Conservation (phyloP, 129 eudicot species). For the Mikania micrantha region DNA sequence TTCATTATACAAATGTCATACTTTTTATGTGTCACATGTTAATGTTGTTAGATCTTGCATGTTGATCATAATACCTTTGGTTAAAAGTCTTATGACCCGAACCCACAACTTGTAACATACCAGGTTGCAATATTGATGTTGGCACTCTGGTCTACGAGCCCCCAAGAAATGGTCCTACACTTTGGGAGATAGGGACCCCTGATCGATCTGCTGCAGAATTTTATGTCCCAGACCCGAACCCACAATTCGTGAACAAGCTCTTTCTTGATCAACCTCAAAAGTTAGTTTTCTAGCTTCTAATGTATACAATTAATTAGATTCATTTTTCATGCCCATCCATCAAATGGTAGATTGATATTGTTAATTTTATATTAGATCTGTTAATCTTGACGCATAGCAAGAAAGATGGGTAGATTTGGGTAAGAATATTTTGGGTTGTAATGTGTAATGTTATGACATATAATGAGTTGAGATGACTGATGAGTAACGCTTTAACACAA, state of each 20-base stretch:
- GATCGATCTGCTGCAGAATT: constrained; percentile 94
- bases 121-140: constrained; percentile 49
- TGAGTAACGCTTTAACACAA: too few relatives aligned
- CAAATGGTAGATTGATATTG: too few relatives aligned
- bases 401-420: too few relatives aligned
- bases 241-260: constrained; percentile 53
- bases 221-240: constrained; percentile 74
- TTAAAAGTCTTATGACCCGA: too few relatives aligned
- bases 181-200: constrained; percentile 94
- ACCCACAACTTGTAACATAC: constrained; percentile 1
- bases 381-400: too few relatives aligned
- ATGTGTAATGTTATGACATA: too few relatives aligned
- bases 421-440: too few relatives aligned
- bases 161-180: constrained; percentile 84
- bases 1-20: constrained; percentile 10
- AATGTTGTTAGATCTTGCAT: too few relatives aligned
- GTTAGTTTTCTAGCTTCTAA: constrained; percentile 29
- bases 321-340: not conserved
- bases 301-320: not conserved
- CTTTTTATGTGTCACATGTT: not conserved
- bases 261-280: constrained; percentile 70
- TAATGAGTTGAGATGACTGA: too few relatives aligned
- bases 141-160: constrained; percentile 69
- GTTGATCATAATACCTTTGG: too few relatives aligned
- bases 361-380: too few relatives aligned